These are phyloP conservation scores for Filosporella fistucella DNA, from an alignment of 495 filamentous ascomycete genomes.

Conservation along the genomic window DNA sequence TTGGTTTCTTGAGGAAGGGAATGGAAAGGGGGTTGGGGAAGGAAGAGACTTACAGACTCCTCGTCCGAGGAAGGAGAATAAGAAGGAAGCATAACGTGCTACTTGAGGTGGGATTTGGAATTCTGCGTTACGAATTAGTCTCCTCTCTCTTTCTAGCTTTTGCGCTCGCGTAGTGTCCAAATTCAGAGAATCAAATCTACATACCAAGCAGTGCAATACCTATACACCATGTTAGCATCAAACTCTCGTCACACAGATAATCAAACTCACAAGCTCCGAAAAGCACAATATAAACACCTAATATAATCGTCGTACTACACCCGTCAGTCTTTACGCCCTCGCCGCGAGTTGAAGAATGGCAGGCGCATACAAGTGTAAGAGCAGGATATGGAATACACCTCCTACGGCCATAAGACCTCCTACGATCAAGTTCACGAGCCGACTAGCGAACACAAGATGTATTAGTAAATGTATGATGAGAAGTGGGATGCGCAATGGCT, in stretches of 20 bases:
- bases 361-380: constrained; percentile 29
- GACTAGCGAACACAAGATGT: constrained; percentile 46
- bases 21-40: neutral
- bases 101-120: constrained; percentile 94
- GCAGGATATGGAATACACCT: constrained; percentile 85
- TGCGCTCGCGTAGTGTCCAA: too few relatives aligned
- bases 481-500: constrained; percentile 4
- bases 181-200: constrained; percentile 9
- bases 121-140: constrained; percentile 42
- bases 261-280: constrained; percentile 75
- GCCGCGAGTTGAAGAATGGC: constrained; percentile 19
- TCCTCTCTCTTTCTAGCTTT: neutral
- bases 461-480: constrained; percentile 22
- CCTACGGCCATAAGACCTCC: constrained; percentile 86
- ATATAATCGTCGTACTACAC: constrained; percentile 59
- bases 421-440: constrained; percentile 87
- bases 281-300: constrained; percentile 80
- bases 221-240: constrained; percentile 24
- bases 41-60: constrained; percentile 72
- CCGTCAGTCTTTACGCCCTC: constrained; percentile 2
- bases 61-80: constrained; percentile 94
- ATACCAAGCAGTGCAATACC: constrained; percentile 54
- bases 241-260: neutral
- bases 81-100: constrained; percentile 90
- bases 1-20: too few relatives aligned